A percentile compares a stretch with the other conserved stretches of the same genome.
Conservation (phyloP, 148 eudicot genomes). For the Fagopyrum tataricum region DNA sequence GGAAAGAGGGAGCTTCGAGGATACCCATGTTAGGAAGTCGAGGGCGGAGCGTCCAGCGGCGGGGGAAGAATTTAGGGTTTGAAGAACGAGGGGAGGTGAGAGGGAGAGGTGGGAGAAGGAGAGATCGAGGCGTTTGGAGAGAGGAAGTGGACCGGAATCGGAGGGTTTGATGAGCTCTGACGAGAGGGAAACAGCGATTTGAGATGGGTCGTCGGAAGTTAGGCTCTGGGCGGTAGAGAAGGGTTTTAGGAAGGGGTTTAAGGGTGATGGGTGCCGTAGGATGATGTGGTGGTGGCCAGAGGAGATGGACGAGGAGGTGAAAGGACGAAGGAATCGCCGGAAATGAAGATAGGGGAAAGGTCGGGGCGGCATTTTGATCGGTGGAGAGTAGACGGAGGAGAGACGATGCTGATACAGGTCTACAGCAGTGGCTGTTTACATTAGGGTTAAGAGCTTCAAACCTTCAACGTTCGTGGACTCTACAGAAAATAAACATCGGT, state of each 20-base stretch:
- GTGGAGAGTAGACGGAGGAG: not conserved
- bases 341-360: not conserved
- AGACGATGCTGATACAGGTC: not conserved
- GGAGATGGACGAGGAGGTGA: conserved; percentile 1
- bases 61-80: conserved; percentile 44
- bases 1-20: conserved; percentile 30
- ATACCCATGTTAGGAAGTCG: conserved; percentile 58
- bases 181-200: conserved; percentile 42
- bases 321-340: conserved; percentile 3
- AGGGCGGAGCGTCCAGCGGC: conserved; percentile 41
- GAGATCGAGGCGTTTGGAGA: conserved; percentile 54
- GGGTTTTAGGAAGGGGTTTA: conserved; percentile 14
- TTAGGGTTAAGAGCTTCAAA: too few relatives aligned
- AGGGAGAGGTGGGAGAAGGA: conserved; percentile 56
- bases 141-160: conserved; percentile 28
- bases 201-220: not conserved
- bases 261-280: not conserved
- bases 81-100: conserved; percentile 34
- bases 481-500: too few relatives aligned
- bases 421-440: too few relatives aligned
- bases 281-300: not conserved
- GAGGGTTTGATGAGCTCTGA: conserved; percentile 43
- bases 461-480: too few relatives aligned
- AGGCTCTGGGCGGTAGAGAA: conserved; percentile 21
- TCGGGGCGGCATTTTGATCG: conserved; percentile 1